Base-by-base conservation (phyloP, 352 stramenopile genomes). In the Globisporangium paddicum region DNA sequence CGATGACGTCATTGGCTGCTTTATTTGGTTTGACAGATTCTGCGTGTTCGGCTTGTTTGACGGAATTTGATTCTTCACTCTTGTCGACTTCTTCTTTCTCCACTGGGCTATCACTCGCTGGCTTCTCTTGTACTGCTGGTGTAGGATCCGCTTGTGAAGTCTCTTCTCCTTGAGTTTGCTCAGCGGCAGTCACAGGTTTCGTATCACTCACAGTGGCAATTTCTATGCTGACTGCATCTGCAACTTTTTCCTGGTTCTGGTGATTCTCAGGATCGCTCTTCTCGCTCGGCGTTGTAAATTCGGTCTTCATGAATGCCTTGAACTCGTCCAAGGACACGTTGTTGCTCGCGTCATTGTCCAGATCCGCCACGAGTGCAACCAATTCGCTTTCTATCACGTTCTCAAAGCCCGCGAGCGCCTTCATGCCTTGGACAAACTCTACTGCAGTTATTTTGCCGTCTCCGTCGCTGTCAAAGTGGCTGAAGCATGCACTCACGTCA, bases 401-500 rank as follows among this genome's bases (percentile, higher is more conserved):
- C 13, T 79, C 63, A 49, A 89, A 86, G 6, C 66, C 69, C 1
- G 69, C 75, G 2, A 95, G 67, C 7, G 68, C 64, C 16, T 66
- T 49, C 19, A 96, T 52, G 5, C 75, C 81, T 7, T 61, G 30
- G 6, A 75, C 68, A 5, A 96, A 73, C 58, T 95, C 87, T 0
- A 50, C 45, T 6, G 66, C 61, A 1, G 81, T 82, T 35, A 94
- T 75, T 47, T 76, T 65, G 3, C 82, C 76, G 21, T 82, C 80
- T 9, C 66, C 60, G 60, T 94, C 76, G 1, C 61, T 73, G 64
- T 93, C 84, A 63, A 94, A 94, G 58, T 94, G 84, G 2, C 49
- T 42, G 60, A 89, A 89, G n/a, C 74, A 81, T 28, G 64, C 68
- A 16, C 67, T 64, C 16, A 86, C 30, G 32, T 86, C 69, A 16